Evolutionary conservation across 2,329 filamentous ascomycete species (phyloP).

Genomic region (Trichoderma guizhouense): DNA sequence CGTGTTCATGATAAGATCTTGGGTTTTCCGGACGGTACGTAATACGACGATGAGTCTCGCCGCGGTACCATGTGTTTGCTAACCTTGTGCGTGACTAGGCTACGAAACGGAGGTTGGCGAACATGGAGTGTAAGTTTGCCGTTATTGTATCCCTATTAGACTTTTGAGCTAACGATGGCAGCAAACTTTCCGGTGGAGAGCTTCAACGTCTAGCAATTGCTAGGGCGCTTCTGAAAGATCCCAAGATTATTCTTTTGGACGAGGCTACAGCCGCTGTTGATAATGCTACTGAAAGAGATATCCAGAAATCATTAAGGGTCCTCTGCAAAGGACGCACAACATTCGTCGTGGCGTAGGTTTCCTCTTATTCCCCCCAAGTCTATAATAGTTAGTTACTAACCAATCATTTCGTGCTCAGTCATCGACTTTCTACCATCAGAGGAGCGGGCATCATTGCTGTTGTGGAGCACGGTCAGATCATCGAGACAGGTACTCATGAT

Average conservation of each 20-base stretch:
- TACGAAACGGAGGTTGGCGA: constrained; percentile 52
- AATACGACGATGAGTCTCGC: not conserved
- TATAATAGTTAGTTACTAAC: not conserved
- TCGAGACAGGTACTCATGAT: constrained; percentile 61
- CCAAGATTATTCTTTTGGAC: constrained; percentile 73
- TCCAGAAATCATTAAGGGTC: constrained; percentile 58
- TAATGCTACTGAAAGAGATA: constrained; percentile 64
- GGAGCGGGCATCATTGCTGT: constrained; percentile 69
- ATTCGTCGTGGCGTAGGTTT: constrained; percentile 59
- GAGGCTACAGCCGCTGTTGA: constrained; percentile 77
- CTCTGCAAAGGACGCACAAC: constrained; percentile 62
- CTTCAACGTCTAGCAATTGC: constrained; percentile 66
- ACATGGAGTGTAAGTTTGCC: constrained; percentile 42
- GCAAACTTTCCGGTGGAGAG: constrained; percentile 64
- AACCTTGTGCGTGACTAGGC: constrained; percentile 29
- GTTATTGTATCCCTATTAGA: not conserved
- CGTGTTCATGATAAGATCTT: constrained; percentile 58
- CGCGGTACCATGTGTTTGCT: not conserved
- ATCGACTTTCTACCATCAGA: constrained; percentile 65
- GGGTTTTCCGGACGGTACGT: constrained; percentile 47
- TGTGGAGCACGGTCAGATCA: constrained; percentile 57
- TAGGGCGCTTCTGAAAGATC: constrained; percentile 68
- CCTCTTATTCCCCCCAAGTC: no score
- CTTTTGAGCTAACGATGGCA: constrained; percentile 28
- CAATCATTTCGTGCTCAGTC: constrained; percentile 37